Conservation (phyloP, 73 alveolate species). For the Paramecium tetraurelia region DNA sequence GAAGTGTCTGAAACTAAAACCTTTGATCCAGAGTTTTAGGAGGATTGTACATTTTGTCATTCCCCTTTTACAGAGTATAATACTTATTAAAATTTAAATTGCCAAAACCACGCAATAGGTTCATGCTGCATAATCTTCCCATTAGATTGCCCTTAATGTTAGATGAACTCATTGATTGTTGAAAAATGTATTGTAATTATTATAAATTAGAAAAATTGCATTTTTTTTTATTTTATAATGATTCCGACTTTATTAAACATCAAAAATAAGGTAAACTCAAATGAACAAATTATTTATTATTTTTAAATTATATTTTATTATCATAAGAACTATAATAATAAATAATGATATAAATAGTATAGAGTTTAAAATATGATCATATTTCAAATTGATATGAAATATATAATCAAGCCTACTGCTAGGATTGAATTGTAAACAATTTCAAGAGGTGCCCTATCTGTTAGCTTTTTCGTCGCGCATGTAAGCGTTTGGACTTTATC, state of each 20-base stretch:
- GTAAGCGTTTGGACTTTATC: neutral
- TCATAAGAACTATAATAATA: no score
- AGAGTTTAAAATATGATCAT: neutral
- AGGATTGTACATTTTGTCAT: neutral
- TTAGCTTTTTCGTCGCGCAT: constrained; percentile 10
- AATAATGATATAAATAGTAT: no score
- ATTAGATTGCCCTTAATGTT: neutral
- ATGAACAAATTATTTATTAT: neutral
- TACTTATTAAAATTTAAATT: neutral
- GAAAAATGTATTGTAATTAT: neutral
- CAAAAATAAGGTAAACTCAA: neutral
- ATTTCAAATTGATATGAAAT: neutral
- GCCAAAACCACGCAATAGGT: neutral
- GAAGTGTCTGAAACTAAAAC: neutral
- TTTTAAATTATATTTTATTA: neutral
- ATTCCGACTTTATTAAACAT: neutral
- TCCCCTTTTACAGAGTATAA: neutral
- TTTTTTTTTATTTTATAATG: neutral
- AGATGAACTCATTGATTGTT: neutral
- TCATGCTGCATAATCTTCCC: neutral
- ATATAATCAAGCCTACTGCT: neutral
- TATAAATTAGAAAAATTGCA: neutral
- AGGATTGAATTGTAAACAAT: neutral
- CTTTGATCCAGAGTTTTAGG: neutral
- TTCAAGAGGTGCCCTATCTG: constrained; percentile 4